Evolutionary conservation across 1,139 yeast genomes (phyloP).

Genomic region (Magnusiomyces paraingens): DNA sequence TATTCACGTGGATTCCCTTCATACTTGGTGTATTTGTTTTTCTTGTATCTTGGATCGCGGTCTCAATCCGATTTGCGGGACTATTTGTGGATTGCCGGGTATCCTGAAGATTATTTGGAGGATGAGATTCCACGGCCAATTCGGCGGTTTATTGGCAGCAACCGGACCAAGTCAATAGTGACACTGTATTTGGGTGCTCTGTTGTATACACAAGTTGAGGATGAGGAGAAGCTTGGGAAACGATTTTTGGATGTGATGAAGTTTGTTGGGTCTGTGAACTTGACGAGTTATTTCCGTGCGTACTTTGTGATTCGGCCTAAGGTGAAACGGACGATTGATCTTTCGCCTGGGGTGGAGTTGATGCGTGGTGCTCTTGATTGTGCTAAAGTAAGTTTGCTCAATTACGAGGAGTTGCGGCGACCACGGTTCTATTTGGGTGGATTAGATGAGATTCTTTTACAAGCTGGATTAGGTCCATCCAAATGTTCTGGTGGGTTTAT

Average conservation of each 20-base stretch:
- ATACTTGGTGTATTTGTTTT: conserved; percentile 44
- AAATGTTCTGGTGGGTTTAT: conserved; percentile 2
- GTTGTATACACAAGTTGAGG: conserved; percentile 45
- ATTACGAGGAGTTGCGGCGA: conserved; percentile 7
- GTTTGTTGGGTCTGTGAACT: conserved; percentile 34
- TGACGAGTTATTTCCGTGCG: conserved; percentile 8
- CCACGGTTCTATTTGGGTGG: conserved; percentile 1
- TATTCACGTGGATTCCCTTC: conserved; percentile 14
- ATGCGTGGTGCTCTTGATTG: conserved; percentile 13
- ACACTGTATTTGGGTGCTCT: conserved; percentile 48
- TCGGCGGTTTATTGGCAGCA: conserved; percentile 46
- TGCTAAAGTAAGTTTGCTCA: conserved; percentile 12
- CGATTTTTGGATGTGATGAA: conserved; percentile 49
- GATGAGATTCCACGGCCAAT: conserved; percentile 22
- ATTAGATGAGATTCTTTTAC: conserved; percentile 8
- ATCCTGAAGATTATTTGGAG: conserved; percentile 34
- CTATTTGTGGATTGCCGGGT: conserved; percentile 43
- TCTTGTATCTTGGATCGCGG: conserved; percentile 48
- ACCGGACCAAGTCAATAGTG: conserved; percentile 39
- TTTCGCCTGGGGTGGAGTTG: conserved; percentile 8
- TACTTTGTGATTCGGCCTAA: conserved; percentile 13
- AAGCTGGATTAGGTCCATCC: conserved; percentile 8
- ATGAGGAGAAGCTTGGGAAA: conserved; percentile 46
- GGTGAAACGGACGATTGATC: conserved; percentile 12
- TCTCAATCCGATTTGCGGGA: conserved; percentile 44